phyloP scores from a whole-genome alignment of 2,329 filamentous ascomycete species.

The Rhynchosporium graminicola region DNA sequence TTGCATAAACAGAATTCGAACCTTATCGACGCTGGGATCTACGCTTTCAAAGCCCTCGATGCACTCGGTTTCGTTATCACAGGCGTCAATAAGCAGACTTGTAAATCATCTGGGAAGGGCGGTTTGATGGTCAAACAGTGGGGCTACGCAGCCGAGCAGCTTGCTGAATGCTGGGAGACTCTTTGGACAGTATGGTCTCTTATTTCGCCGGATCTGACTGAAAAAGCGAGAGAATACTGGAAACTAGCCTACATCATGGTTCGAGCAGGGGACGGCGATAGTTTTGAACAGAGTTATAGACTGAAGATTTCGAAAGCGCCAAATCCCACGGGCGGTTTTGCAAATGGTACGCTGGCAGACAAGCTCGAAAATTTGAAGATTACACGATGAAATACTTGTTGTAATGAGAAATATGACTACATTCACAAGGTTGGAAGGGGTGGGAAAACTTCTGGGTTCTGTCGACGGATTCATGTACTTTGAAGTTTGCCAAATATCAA shows the following conservation, averaged over 20 bases:
- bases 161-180: conserved; percentile 12
- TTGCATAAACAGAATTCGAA: not conserved
- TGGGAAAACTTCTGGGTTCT: no score
- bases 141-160: conserved; percentile 8
- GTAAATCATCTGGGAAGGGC: not conserved
- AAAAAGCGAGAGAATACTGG: conserved; percentile 10
- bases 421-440: no score
- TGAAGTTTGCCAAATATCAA: no score
- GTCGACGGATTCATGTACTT: no score
- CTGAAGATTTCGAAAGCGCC: not conserved
- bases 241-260: conserved; percentile 11
- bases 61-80: conserved; percentile 8
- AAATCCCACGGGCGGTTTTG: not conserved
- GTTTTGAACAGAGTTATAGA: conserved; percentile 2
- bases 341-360: not conserved
- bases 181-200: conserved; percentile 7
- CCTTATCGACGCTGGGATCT: not conserved
- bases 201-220: not conserved
- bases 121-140: conserved; percentile 4
- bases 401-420: not conserved
- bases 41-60: conserved; percentile 15
- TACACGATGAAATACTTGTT: not conserved
- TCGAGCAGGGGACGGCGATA: conserved; percentile 10
- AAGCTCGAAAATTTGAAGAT: not conserved
- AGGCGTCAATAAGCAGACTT: conserved; percentile 4